Evolutionary conservation across 805 yeast species (phyloP), one percentile per base, ranked within the genome.

Genomic region (Yarrowia phangngaensis): DNA sequence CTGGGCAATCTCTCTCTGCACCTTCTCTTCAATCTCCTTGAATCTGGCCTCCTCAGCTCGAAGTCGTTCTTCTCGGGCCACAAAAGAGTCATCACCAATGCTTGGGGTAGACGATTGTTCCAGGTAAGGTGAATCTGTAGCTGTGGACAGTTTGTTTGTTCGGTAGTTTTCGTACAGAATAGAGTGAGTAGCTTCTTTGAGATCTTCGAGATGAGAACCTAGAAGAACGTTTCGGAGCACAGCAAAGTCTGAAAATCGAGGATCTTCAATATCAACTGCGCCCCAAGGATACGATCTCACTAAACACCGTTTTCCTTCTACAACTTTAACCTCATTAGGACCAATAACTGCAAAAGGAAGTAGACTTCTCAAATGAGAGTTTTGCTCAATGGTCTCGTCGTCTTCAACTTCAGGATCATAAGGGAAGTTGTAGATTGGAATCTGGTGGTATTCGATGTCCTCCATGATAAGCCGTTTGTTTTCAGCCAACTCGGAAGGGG

Each of bases 151-250:
- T 57, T 82, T 72, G 58, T 82, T 88, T 15, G 88, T 80, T 70
- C 94, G 76, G 62, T 83, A 84, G 51, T 80, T 79, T 61, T 84
- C 94, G 64, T 84, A 84, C 50, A 84, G 66, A 64, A 79, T 71
- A 56, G 79, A 84, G 58, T 82, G 87, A 19, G 94, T 85, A 52
- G 82, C 70, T 59, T 84, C 94, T 66, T 84, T 83, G 59, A 84
- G 76, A 58, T 84, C 92, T 60, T 80, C 84, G 56, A 84, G 69
- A 61, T 84, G 92, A 9, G 86, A 74, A 12, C 89, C 90, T 58
- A 84, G 75, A 26, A 84, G 60, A 2, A 81, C 88, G 43, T 79
- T 73, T 55, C 79, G 77, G 60, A 84, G 67, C 15, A 74, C 53
- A 43, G 34, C 24, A 49, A 52, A 58, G 53, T 56, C 71, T 40